These are phyloP conservation scores for Diaporthe australafricana DNA, from an alignment of 2,329 filamentous ascomycete species.

Conservation along the genomic window DNA sequence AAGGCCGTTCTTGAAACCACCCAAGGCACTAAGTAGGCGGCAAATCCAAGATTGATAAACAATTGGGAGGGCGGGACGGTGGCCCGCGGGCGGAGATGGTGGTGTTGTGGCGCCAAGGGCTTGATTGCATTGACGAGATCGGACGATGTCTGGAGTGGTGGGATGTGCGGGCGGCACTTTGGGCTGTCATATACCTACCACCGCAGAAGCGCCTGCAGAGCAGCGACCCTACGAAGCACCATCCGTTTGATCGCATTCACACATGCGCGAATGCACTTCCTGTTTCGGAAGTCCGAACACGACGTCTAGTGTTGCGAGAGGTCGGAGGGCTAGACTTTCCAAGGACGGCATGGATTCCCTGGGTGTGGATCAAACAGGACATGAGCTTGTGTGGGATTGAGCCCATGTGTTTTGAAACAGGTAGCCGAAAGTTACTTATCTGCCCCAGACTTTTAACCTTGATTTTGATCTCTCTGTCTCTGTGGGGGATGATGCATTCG, in stretches of 20 bases:
- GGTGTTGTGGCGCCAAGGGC: no score
- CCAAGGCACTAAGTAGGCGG: background rate
- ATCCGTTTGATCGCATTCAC: conserved; percentile 8
- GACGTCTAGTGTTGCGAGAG: conserved; percentile 42
- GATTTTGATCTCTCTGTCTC: no score
- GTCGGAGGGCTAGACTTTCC: conserved; percentile 4
- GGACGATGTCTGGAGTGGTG: conserved; percentile 8
- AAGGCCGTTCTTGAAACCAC: conserved; percentile 91
- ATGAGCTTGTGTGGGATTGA: conserved; percentile 16
- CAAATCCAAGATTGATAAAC: background rate
- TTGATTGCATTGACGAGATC: no score
- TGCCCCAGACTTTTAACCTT: conserved; percentile 10
- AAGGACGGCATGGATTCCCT: background rate
- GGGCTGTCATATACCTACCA: background rate
- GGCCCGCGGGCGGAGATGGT: background rate
- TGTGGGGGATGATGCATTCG: background rate
- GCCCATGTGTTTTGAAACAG: conserved; percentile 27
- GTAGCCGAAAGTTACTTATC: conserved; percentile 7
- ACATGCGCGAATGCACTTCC: background rate
- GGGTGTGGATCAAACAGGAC: background rate
- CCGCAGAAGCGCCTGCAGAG: background rate
- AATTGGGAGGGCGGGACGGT: background rate
- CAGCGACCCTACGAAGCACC: conserved; percentile 21
- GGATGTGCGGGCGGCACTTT: background rate
- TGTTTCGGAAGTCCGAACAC: background rate